These are phyloP conservation scores for Lasiodiplodia hormozganensis DNA, from an alignment of 2,329 filamentous ascomycete species.

Conservation along the genomic window DNA sequence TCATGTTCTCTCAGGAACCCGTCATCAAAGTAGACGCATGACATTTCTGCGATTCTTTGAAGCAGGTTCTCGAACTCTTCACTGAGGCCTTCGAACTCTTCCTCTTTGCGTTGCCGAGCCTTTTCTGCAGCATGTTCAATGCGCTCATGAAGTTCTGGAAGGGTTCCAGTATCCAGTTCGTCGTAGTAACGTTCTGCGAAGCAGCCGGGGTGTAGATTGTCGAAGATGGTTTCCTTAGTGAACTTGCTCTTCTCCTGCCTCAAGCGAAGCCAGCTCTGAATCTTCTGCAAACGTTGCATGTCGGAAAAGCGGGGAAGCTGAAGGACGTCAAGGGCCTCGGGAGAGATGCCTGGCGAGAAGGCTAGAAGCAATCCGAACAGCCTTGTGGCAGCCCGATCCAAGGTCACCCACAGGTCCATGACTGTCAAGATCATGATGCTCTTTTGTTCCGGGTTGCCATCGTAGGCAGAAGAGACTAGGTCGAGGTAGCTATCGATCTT, in stretches of 20 bases:
- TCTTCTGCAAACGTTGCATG: conserved; percentile 57
- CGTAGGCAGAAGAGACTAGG: conserved; percentile 47
- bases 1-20: neutral
- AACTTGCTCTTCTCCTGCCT: conserved; percentile 41
- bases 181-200: conserved; percentile 58
- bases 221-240: conserved; percentile 55
- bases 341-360: conserved; percentile 60
- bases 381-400: conserved; percentile 58
- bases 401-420: conserved; percentile 64
- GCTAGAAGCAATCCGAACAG: conserved; percentile 57
- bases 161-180: conserved; percentile 28
- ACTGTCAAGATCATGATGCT: conserved; percentile 61
- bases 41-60: conserved; percentile 40
- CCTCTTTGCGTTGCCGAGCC: conserved; percentile 44
- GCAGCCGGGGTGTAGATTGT: conserved; percentile 49
- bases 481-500: conserved; percentile 48
- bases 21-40: conserved; percentile 41
- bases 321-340: conserved; percentile 61
- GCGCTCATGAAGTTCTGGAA: conserved; percentile 41
- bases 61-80: conserved; percentile 47
- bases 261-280: conserved; percentile 58
- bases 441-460: conserved; percentile 56
- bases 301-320: conserved; percentile 57
- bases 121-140: conserved; percentile 46
- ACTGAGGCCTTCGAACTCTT: conserved; percentile 47